Conservation (phyloP, 2,329 filamentous ascomycete species). For the Venturia effusa region DNA sequence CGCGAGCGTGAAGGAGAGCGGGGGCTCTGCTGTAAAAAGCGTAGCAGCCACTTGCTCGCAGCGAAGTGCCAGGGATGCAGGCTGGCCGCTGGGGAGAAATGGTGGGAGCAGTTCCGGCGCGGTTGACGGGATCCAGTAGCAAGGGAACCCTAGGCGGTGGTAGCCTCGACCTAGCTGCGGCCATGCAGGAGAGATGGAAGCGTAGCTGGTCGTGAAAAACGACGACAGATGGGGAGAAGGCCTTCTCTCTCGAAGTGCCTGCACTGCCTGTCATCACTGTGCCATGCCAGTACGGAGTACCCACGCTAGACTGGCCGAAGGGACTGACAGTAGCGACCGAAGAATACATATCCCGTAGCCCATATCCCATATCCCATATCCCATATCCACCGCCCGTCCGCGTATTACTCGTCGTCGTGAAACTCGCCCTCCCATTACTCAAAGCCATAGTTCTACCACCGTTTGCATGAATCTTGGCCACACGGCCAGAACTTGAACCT, state of each 20-base stretch:
- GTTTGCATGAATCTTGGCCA: background rate
- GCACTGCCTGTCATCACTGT: background rate
- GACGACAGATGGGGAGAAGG: conserved; percentile 1
- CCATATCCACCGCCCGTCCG: background rate
- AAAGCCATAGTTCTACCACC: background rate
- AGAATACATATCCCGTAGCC: too few species aligned
- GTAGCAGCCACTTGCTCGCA: background rate
- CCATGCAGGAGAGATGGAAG: background rate
- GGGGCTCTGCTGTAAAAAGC: conserved; percentile 2
- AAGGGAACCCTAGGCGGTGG: background rate
- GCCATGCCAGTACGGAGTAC: background rate
- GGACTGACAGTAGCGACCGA: background rate
- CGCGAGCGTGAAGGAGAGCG: background rate
- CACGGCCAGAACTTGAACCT: too few species aligned
- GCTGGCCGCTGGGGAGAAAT: background rate
- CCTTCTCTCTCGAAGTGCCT: too few species aligned
- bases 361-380: background rate
- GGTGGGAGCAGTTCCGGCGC: background rate
- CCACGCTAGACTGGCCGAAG: background rate
- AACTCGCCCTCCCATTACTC: background rate
- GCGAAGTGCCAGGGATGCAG: background rate
- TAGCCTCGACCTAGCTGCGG: background rate
- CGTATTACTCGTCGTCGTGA: background rate
- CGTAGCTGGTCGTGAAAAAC: background rate
- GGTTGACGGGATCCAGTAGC: background rate